These are phyloP conservation scores for Cucumis variabilis DNA, from an alignment of 331 rosid species.

Conservation along the genomic window DNA sequence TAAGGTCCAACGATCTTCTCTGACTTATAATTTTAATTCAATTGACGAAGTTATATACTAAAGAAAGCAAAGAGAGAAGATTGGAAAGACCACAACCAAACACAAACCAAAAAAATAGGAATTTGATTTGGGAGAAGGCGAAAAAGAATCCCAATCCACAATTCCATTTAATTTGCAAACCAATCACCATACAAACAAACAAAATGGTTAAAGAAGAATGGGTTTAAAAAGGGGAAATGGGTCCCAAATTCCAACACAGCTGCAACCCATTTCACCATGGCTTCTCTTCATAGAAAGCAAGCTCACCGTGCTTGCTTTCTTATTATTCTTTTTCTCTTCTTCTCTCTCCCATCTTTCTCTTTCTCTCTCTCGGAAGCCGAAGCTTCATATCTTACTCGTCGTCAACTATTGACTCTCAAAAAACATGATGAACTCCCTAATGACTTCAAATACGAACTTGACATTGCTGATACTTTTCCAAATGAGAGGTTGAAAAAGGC, in stretches of 20 bases:
- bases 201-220: too few relatives aligned
- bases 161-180: too few relatives aligned
- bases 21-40: too few relatives aligned
- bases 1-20: too few relatives aligned
- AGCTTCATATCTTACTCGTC: background rate
- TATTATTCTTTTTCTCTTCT: background rate
- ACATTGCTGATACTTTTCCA: background rate
- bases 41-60: too few relatives aligned
- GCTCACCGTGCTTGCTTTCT: background rate
- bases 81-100: too few relatives aligned
- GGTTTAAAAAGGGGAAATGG: too few relatives aligned
- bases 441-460: background rate
- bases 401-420: background rate
- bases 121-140: too few relatives aligned
- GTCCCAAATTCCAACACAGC: background rate
- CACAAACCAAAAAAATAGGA: too few relatives aligned
- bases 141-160: too few relatives aligned
- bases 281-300: background rate
- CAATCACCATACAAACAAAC: too few relatives aligned
- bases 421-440: background rate
- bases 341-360: background rate
- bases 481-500: conserved; percentile 10
- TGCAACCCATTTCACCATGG: background rate
- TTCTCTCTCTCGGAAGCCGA: background rate
- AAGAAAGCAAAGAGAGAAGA: too few relatives aligned